Percentiles rank a stretch among this genome's conserved stretches.
Evolutionary conservation across 1,284 basidiomycete genomes (phyloP).

Genomic region (Fereydounia khargensis): DNA sequence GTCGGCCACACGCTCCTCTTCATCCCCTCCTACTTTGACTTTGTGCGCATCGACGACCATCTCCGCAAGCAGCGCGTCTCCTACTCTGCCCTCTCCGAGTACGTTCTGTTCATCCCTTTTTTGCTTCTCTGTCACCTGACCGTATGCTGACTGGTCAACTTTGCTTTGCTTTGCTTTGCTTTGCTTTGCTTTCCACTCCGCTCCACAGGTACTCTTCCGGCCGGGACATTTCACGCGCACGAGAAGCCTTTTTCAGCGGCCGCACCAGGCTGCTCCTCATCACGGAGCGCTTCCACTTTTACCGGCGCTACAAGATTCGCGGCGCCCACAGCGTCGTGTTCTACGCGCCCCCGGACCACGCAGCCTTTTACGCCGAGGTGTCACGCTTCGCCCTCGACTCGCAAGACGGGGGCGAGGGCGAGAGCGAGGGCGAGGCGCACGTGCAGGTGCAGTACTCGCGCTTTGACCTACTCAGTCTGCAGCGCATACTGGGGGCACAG

Average conservation of each 20-base stretch:
- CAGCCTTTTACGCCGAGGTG: slow-evolving; percentile 86
- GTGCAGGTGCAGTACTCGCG: too few species aligned
- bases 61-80: slow-evolving; percentile 66
- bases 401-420: slow-evolving; percentile 9
- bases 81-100: slow-evolving; percentile 80
- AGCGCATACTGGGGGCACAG: too few species aligned
- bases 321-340: slow-evolving; percentile 90
- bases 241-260: slow-evolving; percentile 87
- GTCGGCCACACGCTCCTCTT: slow-evolving; percentile 84
- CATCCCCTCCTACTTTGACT: slow-evolving; percentile 94
- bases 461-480: too few species aligned
- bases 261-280: slow-evolving; percentile 82
- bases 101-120: slow-evolving; percentile 39
- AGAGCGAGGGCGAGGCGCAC: neutral
- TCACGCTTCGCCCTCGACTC: slow-evolving; percentile 79
- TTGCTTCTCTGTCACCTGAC: neutral
- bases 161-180: neutral
- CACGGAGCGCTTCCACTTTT: slow-evolving; percentile 97
- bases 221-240: slow-evolving; percentile 85
- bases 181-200: neutral
- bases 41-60: slow-evolving; percentile 83
- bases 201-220: slow-evolving; percentile 79
- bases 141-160: too few species aligned
- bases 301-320: slow-evolving; percentile 69
- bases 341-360: slow-evolving; percentile 85